A percentile compares a stretch with the other conserved stretches of the same genome.
Conservation (phyloP, 116 monocot genomes). For the Iris pallida region DNA sequence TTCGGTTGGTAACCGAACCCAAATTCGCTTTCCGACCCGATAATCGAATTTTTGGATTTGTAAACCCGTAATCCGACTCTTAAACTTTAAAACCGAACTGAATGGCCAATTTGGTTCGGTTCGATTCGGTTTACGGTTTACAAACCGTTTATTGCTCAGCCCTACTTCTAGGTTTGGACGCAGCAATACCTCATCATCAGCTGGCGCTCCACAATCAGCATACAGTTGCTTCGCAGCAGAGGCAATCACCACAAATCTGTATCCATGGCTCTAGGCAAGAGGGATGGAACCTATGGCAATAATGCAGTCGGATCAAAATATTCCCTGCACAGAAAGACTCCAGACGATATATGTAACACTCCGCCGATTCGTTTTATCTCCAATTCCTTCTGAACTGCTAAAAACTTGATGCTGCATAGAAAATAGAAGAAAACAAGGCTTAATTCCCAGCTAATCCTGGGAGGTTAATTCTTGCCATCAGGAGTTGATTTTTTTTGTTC, state of each 20-base stretch:
- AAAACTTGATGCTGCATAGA: constrained; percentile 19
- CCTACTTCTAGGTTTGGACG: too few relatives aligned
- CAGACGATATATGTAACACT: constrained; percentile 63
- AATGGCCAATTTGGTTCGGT: too few relatives aligned
- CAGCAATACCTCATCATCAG: not conserved
- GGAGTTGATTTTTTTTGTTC: not conserved
- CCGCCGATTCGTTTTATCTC: not conserved
- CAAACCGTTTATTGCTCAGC: too few relatives aligned
- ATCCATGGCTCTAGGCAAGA: constrained; percentile 56
- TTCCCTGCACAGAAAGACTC: constrained; percentile 48
- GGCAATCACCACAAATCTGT: constrained; percentile 40
- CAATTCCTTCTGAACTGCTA: not conserved
- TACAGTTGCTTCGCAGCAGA: constrained; percentile 40
- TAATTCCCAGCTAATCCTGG: constrained; percentile 17
- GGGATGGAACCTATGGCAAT: constrained; percentile 51
- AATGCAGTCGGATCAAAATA: constrained; percentile 24
- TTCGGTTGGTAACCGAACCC: too few relatives aligned
- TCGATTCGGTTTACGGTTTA: too few relatives aligned
- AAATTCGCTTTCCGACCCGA: too few relatives aligned
- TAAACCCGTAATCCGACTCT: too few relatives aligned
- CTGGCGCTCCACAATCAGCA: not conserved
- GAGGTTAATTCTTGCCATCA: constrained; percentile 21
- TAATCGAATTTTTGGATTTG: too few relatives aligned
- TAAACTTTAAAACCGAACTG: too few relatives aligned
- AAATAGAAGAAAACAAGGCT: too few relatives aligned